A percentile compares a stretch with the other conserved stretches of the same genome.
phyloP scores from a whole-genome alignment of 352 stramenopile species.

The Phytopythium sindhum region DNA sequence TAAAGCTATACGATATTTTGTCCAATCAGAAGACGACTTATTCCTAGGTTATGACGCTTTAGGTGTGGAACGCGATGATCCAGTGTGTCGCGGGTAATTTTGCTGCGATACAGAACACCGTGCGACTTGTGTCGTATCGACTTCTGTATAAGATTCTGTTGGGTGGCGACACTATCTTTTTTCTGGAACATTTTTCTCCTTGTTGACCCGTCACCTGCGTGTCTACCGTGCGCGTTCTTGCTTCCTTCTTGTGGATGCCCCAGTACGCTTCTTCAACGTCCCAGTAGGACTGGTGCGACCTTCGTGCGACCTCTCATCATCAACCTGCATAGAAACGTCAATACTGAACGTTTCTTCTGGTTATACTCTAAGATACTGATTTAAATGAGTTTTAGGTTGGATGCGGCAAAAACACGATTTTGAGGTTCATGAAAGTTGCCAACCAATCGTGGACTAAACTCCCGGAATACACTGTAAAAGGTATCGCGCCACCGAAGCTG shows the following conservation, averaged over 20 bases:
- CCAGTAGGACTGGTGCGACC: neutral
- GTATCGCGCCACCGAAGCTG: neutral
- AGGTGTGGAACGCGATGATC: neutral
- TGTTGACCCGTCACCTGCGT: neutral
- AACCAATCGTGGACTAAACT: neutral
- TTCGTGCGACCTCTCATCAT: neutral
- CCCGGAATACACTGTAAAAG: neutral
- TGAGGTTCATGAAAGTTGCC: neutral
- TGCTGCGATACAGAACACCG: neutral
- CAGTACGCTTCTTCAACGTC: constrained; percentile 3
- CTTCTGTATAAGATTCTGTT: neutral
- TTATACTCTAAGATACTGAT: neutral
- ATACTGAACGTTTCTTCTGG: constrained; percentile 1
- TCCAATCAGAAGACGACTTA: neutral
- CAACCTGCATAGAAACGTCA: neutral
- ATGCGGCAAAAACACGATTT: constrained; percentile 2
- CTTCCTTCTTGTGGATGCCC: neutral
- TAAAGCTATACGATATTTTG: neutral
- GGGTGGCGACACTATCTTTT: constrained; percentile 1
- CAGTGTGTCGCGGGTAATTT: neutral
- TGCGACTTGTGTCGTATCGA: neutral
- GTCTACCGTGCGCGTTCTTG: constrained; percentile 1
- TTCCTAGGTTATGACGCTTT: neutral
- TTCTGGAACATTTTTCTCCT: neutral
- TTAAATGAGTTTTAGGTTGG: neutral